phyloP scores from a whole-genome alignment of 345 rosid genomes.

The Populus pruinosa region DNA sequence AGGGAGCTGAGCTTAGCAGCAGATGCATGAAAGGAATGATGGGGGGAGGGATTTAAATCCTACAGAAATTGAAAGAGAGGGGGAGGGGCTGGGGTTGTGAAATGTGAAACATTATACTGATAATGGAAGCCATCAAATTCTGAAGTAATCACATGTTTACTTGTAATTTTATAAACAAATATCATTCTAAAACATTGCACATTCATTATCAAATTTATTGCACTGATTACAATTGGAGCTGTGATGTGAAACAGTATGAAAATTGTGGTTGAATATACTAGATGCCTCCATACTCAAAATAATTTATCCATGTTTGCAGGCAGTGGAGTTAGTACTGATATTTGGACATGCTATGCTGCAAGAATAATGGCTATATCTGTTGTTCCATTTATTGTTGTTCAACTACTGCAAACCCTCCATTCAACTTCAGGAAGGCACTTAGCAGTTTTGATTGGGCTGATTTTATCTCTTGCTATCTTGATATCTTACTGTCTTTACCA shows the following conservation, averaged over 20 bases:
- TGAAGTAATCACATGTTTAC: no score
- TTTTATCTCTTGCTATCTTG: conserved; percentile 53
- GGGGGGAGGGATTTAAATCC: no score
- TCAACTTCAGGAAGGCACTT: conserved; percentile 72
- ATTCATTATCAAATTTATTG: no score
- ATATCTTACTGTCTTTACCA: conserved; percentile 85
- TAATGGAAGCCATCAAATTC: no score
- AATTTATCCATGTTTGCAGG: conserved; percentile 8
- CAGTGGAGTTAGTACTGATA: conserved; percentile 54
- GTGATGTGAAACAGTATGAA: background rate
- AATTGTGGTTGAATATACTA: background rate
- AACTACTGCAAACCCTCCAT: conserved; percentile 62
- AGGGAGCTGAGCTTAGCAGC: no score
- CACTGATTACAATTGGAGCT: no score
- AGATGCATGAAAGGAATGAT: no score
- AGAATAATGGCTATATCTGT: conserved; percentile 76
- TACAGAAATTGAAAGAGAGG: no score
- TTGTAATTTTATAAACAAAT: no score
- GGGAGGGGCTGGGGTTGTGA: no score
- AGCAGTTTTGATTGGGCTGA: conserved; percentile 62
- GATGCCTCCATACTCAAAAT: background rate
- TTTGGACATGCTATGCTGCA: conserved; percentile 82
- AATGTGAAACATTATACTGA: no score
- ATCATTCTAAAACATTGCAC: no score
- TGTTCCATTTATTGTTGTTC: conserved; percentile 80